Evolutionary conservation across 305 asterid genomes (phyloP).

Genomic region (Rubia balearica): DNA sequence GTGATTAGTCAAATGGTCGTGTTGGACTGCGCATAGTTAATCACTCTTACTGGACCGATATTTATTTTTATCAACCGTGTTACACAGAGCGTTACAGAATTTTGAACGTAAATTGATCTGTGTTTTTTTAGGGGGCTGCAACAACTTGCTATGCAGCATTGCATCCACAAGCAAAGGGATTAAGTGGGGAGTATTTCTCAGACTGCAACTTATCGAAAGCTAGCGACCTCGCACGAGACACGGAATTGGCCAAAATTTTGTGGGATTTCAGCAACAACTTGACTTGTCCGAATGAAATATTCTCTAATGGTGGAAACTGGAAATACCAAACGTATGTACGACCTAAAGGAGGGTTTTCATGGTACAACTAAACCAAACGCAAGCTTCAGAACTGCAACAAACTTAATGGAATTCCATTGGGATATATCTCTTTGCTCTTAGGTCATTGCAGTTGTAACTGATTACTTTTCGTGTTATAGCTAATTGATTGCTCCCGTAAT

Average conservation of each 20-base stretch:
- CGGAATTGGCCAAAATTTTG: not conserved
- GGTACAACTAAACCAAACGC: not conserved
- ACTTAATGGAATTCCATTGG: not conserved
- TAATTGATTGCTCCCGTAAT: no score
- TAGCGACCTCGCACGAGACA: not conserved
- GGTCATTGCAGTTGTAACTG: not conserved
- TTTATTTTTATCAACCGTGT: no score
- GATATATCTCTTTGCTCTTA: not conserved
- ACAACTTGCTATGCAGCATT: slow-evolving; percentile 5
- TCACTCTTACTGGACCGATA: no score
- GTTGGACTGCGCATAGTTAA: no score
- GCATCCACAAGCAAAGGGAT: not conserved
- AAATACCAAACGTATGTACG: slow-evolving; percentile 1
- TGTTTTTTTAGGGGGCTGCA: not conserved
- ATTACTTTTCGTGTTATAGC: not conserved
- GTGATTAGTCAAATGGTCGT: no score
- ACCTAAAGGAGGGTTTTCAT: slow-evolving; percentile 2
- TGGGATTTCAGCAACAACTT: slow-evolving; percentile 6
- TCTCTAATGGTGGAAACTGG: not conserved
- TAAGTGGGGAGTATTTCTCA: not conserved
- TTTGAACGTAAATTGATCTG: no score
- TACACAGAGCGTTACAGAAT: no score
- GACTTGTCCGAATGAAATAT: not conserved
- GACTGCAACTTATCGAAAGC: not conserved
- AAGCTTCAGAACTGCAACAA: not conserved